A percentile compares a stretch with the other conserved stretches of the same genome.
These are phyloP conservation scores for Pseudogymnoascus sp. DNA, from an alignment of 2,329 filamentous ascomycete species.

Conservation along the genomic window DNA sequence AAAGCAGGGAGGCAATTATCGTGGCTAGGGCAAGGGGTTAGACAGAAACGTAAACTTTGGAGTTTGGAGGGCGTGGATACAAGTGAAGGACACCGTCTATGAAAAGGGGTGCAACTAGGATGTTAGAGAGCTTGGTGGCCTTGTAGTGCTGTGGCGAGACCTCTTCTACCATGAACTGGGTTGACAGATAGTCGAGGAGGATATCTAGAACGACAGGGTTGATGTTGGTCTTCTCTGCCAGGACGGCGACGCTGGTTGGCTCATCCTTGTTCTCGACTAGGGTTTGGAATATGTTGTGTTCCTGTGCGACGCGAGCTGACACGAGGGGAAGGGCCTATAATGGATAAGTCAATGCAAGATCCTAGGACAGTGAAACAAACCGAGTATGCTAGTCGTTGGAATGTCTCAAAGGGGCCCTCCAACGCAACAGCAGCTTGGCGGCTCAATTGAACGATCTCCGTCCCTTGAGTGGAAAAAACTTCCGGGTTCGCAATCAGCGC, in stretches of 20 bases:
- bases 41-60: background rate
- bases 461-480: background rate
- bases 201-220: constrained; percentile 5
- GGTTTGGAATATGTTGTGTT: constrained; percentile 9
- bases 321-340: background rate
- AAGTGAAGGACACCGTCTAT: constrained; percentile 12
- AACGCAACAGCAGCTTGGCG: background rate
- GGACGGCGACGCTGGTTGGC: background rate
- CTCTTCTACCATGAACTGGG: constrained; percentile 11
- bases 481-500: background rate
- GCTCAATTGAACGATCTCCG: background rate
- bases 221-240: constrained; percentile 10
- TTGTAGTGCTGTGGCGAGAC: constrained; percentile 8
- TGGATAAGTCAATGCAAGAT: background rate
- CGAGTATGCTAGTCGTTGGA: background rate
- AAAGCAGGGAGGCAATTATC: constrained; percentile 14
- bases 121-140: constrained; percentile 7
- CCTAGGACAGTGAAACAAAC: background rate
- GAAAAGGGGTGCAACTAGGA: constrained; percentile 12
- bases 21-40: constrained; percentile 10
- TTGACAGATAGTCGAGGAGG: constrained; percentile 11
- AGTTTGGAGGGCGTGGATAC: background rate
- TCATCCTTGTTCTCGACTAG: constrained; percentile 6
- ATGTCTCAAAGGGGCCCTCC: background rate
- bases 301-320: background rate